Evolutionary conservation across 2,329 filamentous ascomycete species (phyloP), one percentile per base, ranked within the genome.

Genomic region (Cladosporium sphaerospermum): DNA sequence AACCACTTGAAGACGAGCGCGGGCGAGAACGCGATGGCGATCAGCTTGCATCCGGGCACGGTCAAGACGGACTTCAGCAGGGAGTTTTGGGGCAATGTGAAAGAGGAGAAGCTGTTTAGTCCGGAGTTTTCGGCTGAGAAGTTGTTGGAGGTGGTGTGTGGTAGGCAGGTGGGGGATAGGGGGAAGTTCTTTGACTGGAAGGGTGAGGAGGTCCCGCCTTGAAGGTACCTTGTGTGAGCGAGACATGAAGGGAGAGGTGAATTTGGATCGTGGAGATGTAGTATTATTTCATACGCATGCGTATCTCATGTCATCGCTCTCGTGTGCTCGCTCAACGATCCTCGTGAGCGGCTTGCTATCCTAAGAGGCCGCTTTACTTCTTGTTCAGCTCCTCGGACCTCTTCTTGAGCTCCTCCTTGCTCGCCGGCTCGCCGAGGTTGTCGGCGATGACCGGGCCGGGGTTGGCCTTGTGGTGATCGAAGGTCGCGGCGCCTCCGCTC

Each of bases 41-140:
- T 95, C 9, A 79, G 78, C 9, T 77, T 93, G 63, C 89, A 93
- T 69, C 89, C 89, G 1, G 88, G 89, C 2, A 93, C 88, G 1
- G 88, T 93, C 45, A 83, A 79, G 72, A 93, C 88, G 47, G 83
- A 79, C 9, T 71, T 95, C 56, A 89, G 83, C 57, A 78, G 75
- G 62, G 82, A 83, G 41, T 93, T 88, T 64, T 92, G 87, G 88
- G 73, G 64, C 0, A 80, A 75, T 39, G 82, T 86, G 40, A 75
- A 75, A 62, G 70, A 75, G 43, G 75, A 79, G 59, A 83, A 84
- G 68, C 70, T 93, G 59, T 84, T 92, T 60, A 80, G 76, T 55
- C 75, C 82, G 1, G 82, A 84, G 56, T 84, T 79, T 63, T 82
- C 85, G 16, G 87, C 81, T 0, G 79, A 81, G 71, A 79, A 76